Evolutionary conservation across 1,284 basidiomycete genomes (phyloP).

Genomic region (Waitea zeae): DNA sequence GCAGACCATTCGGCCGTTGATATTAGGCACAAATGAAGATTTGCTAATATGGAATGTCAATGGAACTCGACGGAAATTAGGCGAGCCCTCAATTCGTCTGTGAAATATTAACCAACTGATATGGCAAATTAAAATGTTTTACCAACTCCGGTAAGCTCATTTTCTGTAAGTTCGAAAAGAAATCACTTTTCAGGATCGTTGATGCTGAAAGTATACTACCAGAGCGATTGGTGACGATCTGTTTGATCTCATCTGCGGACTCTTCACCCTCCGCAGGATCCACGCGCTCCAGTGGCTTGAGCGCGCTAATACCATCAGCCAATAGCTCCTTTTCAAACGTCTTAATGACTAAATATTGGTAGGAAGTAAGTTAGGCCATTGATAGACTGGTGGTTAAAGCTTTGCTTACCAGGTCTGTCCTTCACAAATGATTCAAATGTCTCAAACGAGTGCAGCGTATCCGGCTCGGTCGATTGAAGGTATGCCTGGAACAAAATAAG

Average conservation of each 20-base stretch:
- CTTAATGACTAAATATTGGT: conserved; percentile 53
- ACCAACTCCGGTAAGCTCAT: conserved; percentile 82
- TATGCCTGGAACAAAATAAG: conserved; percentile 93
- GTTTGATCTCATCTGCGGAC: conserved; percentile 75
- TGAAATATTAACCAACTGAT: conserved; percentile 4
- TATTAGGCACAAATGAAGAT: too few species aligned
- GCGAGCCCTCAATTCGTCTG: conserved; percentile 83
- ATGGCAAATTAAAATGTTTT: not conserved
- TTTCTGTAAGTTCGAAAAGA: conserved; percentile 91
- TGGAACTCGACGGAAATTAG: conserved; percentile 77
- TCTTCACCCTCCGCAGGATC: conserved; percentile 63
- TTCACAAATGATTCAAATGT: conserved; percentile 72
- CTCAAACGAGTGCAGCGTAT: conserved; percentile 63
- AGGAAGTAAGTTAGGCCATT: conserved; percentile 3
- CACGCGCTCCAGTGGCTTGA: conserved; percentile 75
- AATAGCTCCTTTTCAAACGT: conserved; percentile 90
- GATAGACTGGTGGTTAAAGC: not conserved
- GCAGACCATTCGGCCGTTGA: too few species aligned
- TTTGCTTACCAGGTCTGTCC: conserved; percentile 51
- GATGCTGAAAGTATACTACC: conserved; percentile 84
- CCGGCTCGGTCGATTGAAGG: conserved; percentile 71
- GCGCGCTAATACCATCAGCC: conserved; percentile 60
- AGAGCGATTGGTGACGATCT: conserved; percentile 70
- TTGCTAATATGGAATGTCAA: conserved; percentile 39
- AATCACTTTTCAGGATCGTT: conserved; percentile 94